Conservation (phyloP, 2,329 filamentous ascomycete genomes). For the Calonectria pseudoreteaudii region DNA sequence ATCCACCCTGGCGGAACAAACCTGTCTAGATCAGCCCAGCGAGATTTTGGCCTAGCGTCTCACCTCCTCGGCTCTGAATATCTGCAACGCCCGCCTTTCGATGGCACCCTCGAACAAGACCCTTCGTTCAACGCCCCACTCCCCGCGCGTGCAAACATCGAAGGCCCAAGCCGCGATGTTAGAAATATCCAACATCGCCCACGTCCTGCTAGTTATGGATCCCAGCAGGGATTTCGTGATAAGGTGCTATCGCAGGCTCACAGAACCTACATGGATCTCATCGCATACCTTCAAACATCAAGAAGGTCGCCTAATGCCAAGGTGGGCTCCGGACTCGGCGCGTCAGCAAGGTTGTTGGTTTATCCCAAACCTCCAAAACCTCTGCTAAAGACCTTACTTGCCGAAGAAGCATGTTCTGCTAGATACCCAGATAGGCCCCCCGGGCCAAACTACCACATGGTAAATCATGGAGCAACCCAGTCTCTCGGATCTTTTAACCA, state of each 20-base stretch:
- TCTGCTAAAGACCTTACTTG: conserved; percentile 27
- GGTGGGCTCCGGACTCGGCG: conserved; percentile 50
- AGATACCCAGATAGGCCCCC: conserved; percentile 19
- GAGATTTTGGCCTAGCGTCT: conserved; percentile 23
- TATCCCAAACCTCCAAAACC: conserved; percentile 65
- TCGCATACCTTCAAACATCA: conserved; percentile 72
- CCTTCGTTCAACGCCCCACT: conserved; percentile 15
- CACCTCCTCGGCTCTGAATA: conserved; percentile 27
- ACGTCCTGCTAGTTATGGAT: conserved; percentile 23
- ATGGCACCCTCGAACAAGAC: conserved; percentile 21
- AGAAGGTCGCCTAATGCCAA: conserved; percentile 61
- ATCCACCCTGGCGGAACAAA: conserved; percentile 14
- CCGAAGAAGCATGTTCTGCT: conserved; percentile 14
- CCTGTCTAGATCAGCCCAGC: conserved; percentile 27
- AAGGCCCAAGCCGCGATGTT: background rate
- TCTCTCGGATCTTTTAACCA: conserved; percentile 28
- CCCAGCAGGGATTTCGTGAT: conserved; percentile 68
- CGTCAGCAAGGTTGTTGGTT: conserved; percentile 62
- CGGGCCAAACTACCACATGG: conserved; percentile 28
- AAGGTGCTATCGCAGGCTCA: conserved; percentile 78
- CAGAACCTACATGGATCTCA: conserved; percentile 76
- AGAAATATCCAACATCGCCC: conserved; percentile 20
- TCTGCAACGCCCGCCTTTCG: conserved; percentile 25
- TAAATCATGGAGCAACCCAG: conserved; percentile 19
- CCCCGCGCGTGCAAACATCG: background rate